Evolutionary conservation across 1,284 basidiomycete genomes (phyloP), one percentile per base, ranked within the genome.

Genomic region (Trichosporon faecale): DNA sequence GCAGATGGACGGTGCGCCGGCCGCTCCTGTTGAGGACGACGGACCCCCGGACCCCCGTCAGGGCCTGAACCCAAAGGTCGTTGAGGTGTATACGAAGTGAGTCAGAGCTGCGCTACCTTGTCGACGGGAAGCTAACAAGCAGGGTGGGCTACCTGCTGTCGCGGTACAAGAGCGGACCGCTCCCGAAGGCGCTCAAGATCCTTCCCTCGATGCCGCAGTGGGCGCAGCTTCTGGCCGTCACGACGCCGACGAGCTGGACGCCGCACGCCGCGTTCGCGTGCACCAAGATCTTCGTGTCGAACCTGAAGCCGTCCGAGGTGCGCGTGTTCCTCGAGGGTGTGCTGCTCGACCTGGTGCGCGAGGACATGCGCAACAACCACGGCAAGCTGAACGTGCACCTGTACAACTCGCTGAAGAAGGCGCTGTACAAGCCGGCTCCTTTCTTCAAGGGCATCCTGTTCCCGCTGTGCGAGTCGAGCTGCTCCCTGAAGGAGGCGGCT

Each of bases 361-460:
- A 95, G 76, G 93, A 99, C 82, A 97, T 99, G 74, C 86, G 87
- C 70, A 79, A 82, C 69, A 83, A 91, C 89, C 82, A 76, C 18
- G 91, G 92, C 74, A 98, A 95, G 80, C 86, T 98, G 64, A 91
- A 93, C 78, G 91, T 94, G 29, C 97, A 99, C 74, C 92, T 95
- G 74, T 99, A 97, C 79, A 93, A 96, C 80, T 90, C 91, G 27
- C 84, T 99, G 76, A 96, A 95, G 82, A 91, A 94, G 76, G 89
- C 93, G 11, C 84, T 99, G 71, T 99, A 96, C 84, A 99, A 99
- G 83, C 97, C 97, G 3, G 92, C 92, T 1, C 95, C 97, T 0
- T 98, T 98, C 82, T 99, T 99, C 88, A 99, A 99, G 84, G 97
- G 96, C 3, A 91, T 99, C 71, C 87, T 99, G 44, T 99, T 99